Evolutionary conservation across 129 eudicot species (phyloP), one percentile per base, ranked within the genome.

Genomic region (Pulicaria dysenterica): DNA sequence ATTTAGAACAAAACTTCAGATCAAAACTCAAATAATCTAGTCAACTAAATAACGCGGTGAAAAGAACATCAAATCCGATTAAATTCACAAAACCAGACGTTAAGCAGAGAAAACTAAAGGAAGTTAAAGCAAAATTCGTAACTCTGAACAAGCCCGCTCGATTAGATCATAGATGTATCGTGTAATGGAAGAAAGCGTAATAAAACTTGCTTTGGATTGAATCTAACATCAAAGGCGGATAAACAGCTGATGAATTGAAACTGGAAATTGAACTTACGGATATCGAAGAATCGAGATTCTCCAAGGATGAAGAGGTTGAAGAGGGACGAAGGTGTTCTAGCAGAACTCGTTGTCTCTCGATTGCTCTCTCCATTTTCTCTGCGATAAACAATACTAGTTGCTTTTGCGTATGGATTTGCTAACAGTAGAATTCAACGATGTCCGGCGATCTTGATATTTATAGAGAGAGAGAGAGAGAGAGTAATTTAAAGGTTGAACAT

Each of bases 291-390:
- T 88, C 85, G 44, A 89, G 69, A 56, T 86, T 83, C 42, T 89
- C 94, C 12, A 87, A 80, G 37, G 97, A 83, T 46, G 97, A 88
- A 10, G 85, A 69, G 3, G 96, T 76, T 11, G 85, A 78, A 11
- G 90, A 85, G 5, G 98, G 96, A 54, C 84, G 88, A 55, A 93
- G 90, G 66, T 93, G 98, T 54, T 93, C 79, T 0, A 93, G 83
- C 42, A 93, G 81, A 70, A 93, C 84, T 69, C 92, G 73, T 73
- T 93, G 98, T 56, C 98, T 84, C 75, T 93, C 91, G 31, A 84
- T 73, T 39, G 98, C 98, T 84, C 73, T 89, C 78, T 93, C 98
- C 98, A 93, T 84, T 85, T 44, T 77, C 42, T 57, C 53, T 62
- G 46, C 7, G 67, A 44, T 24, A 58, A 46, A 45, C 49, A 46